Percentiles rank a stretch among this genome's conserved stretches.
Evolutionary conservation across 1,139 yeast genomes (phyloP).

Genomic region (Blastobotrys persicus): DNA sequence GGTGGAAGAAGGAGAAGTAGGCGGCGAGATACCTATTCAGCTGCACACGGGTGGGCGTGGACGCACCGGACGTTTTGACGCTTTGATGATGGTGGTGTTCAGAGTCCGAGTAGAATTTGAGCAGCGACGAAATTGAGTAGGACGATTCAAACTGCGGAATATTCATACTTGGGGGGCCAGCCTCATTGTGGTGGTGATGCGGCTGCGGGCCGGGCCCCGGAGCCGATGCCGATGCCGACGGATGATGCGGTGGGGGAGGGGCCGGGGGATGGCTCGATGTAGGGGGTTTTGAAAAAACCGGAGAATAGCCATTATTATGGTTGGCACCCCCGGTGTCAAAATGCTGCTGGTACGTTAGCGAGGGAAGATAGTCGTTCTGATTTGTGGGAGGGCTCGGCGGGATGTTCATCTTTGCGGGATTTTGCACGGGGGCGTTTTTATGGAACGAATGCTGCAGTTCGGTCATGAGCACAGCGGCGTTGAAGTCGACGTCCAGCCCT

Average conservation of each 20-base stretch:
- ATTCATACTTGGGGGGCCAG: conserved; percentile 11
- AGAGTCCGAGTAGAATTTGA: conserved; percentile 21
- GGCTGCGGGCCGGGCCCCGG: conserved; percentile 13
- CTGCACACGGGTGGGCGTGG: conserved; percentile 30
- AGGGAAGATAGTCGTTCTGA: conserved; percentile 5
- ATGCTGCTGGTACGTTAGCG: conserved; percentile 1
- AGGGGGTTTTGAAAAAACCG: background rate
- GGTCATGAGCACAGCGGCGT: conserved; percentile 33
- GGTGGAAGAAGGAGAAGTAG: conserved; percentile 38
- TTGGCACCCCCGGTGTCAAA: background rate
- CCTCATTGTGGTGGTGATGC: conserved; percentile 15
- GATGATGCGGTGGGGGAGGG: conserved; percentile 10
- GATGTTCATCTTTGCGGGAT: conserved; percentile 12
- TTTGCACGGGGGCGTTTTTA: conserved; percentile 11
- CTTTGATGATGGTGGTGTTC: conserved; percentile 14
- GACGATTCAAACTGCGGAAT: conserved; percentile 28
- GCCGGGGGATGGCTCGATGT: background rate
- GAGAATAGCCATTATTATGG: background rate
- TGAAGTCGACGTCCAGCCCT: conserved; percentile 25
- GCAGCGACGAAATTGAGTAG: conserved; percentile 22
- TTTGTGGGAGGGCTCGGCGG: conserved; percentile 5
- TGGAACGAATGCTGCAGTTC: conserved; percentile 31
- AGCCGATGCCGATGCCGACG: conserved; percentile 14
- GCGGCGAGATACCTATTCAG: conserved; percentile 35
- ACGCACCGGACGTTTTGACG: background rate